Evolutionary conservation across 2,329 filamentous ascomycete genomes (phyloP).

Genomic region (Diaporthe capsici): DNA sequence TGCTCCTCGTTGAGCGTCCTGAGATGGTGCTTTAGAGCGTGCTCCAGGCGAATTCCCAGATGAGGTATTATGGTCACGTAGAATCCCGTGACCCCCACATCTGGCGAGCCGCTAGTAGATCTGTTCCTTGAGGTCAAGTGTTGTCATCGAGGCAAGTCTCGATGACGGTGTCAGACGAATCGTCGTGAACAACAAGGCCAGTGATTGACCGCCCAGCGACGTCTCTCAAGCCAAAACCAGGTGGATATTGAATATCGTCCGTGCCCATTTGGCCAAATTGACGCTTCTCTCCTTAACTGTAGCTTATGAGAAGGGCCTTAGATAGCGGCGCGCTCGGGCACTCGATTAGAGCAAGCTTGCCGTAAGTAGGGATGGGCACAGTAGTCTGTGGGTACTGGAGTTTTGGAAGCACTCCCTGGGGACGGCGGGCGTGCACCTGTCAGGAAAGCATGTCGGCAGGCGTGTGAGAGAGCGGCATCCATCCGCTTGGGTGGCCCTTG

Average conservation of each 20-base stretch:
- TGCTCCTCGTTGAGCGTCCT: background rate
- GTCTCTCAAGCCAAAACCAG: background rate
- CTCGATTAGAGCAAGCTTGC: background rate
- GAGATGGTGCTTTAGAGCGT: background rate
- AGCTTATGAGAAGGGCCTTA: background rate
- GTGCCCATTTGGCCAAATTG: conserved; percentile 8
- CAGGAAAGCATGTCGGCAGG: conserved; percentile 21
- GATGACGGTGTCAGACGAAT: background rate
- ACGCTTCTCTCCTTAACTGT: background rate
- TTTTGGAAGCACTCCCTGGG: background rate
- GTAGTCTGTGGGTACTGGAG: background rate
- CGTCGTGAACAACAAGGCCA: background rate
- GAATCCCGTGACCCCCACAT: background rate
- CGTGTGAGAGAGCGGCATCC: conserved; percentile 6
- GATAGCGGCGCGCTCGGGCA: conserved; percentile 1
- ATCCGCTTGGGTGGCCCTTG: conserved; percentile 16
- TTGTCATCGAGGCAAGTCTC: background rate
- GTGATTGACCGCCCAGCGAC: background rate
- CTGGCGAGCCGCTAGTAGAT: background rate
- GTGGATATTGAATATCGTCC: background rate
- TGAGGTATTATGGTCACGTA: background rate
- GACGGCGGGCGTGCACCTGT: conserved; percentile 15
- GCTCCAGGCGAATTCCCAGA: background rate
- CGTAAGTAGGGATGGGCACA: background rate
- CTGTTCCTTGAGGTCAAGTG: background rate